Percentiles rank a stretch among this genome's conserved stretches.
phyloP scores from a whole-genome alignment of 2,329 filamentous ascomycete genomes.

The Fusarium anguioides region DNA sequence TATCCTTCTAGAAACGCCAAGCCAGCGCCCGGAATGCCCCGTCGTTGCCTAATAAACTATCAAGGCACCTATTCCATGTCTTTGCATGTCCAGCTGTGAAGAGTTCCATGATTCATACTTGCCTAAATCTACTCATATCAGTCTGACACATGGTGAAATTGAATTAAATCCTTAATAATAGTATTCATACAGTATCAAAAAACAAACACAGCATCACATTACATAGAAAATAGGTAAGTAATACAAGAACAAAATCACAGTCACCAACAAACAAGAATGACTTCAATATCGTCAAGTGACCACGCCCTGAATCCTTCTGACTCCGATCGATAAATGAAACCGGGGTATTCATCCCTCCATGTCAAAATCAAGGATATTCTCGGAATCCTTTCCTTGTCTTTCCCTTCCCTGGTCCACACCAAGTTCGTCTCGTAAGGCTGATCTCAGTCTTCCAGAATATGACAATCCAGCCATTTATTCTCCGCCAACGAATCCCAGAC shows the following conservation, averaged over 20 bases:
- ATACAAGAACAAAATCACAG: slow-evolving; percentile 6
- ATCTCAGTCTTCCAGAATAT: slow-evolving; percentile 15
- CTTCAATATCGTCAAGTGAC: slow-evolving; percentile 17
- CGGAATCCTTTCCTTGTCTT: slow-evolving; percentile 7
- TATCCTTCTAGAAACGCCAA: slow-evolving; percentile 30
- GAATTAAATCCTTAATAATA: not conserved
- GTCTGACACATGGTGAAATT: too few species aligned
- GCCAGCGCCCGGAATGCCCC: not conserved
- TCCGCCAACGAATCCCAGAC: slow-evolving; percentile 63
- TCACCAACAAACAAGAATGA: not conserved
- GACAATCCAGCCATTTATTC: slow-evolving; percentile 43
- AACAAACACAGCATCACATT: not conserved
- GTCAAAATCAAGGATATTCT: slow-evolving; percentile 23
- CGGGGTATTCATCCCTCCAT: slow-evolving; percentile 32
- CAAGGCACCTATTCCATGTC: slow-evolving; percentile 3
- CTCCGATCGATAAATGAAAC: slow-evolving; percentile 26
- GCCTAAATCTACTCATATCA: not conserved
- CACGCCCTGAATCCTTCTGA: slow-evolving; percentile 22
- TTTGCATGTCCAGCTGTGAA: not conserved
- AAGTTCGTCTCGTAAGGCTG: slow-evolving; percentile 29
- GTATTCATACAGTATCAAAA: slow-evolving; percentile 23
- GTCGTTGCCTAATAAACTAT: slow-evolving; percentile 20
- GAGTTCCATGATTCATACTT: not conserved
- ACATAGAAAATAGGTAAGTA: slow-evolving; percentile 14
- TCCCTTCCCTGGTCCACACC: not conserved